Evolutionary conservation across 495 filamentous ascomycete genomes (phyloP).

Genomic region (Penicillium macrosclerotiorum): DNA sequence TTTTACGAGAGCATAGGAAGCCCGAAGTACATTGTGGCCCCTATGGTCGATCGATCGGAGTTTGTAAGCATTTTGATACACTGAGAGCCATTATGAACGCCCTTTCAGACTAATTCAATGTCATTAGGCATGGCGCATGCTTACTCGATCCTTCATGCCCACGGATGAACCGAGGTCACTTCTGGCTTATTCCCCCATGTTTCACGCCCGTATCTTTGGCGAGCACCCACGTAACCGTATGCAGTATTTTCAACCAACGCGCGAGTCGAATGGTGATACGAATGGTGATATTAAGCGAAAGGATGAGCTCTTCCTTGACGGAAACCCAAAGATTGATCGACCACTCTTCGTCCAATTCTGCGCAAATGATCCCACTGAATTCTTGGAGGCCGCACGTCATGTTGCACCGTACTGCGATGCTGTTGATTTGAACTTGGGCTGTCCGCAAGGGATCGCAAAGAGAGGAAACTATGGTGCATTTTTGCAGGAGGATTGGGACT

Average conservation of each 20-base stretch:
- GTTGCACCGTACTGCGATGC: conserved; percentile 87
- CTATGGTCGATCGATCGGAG: conserved; percentile 98
- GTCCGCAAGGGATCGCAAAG: conserved; percentile 91
- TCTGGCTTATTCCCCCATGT: conserved; percentile 91
- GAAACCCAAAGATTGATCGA: conserved; percentile 76
- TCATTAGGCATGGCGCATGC: conserved; percentile 85
- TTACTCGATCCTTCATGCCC: conserved; percentile 85
- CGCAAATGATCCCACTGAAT: conserved; percentile 76
- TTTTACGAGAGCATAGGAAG: conserved; percentile 94
- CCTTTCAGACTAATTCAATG: conserved; percentile 20
- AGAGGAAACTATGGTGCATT: conserved; percentile 92
- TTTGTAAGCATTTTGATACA: conserved; percentile 62
- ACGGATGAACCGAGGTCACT: conserved; percentile 54
- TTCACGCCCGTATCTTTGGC: conserved; percentile 81
- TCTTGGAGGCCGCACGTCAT: conserved; percentile 71
- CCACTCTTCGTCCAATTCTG: conserved; percentile 97
- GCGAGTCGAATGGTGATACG: conserved; percentile 32
- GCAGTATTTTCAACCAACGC: conserved; percentile 71
- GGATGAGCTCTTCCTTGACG: conserved; percentile 66
- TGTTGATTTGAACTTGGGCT: conserved; percentile 96
- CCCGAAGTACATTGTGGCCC: conserved; percentile 85
- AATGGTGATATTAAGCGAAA: conserved; percentile 24
- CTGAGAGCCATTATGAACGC: no score
- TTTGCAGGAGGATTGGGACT: conserved; percentile 85
- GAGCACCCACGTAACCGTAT: conserved; percentile 73